These are phyloP conservation scores for Cucurbita pepo DNA, from an alignment of 306 rosid genomes.

Conservation along the genomic window DNA sequence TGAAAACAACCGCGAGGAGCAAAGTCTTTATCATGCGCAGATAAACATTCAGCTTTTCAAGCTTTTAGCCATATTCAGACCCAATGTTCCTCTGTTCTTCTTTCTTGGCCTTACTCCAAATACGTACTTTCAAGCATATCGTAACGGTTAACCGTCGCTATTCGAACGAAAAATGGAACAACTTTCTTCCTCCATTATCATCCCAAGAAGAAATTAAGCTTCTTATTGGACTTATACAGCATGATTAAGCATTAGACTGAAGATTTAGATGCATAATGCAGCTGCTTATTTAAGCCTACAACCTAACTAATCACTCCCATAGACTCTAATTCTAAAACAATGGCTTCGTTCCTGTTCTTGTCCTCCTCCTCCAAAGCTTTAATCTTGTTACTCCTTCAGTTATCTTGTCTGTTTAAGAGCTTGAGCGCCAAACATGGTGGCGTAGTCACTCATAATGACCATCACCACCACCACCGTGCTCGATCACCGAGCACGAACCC, in stretches of 20 bases:
- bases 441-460: neutral
- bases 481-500: constrained; percentile 21
- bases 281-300: constrained; percentile 21
- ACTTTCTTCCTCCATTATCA: constrained; percentile 18
- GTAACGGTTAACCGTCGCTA: constrained; percentile 54
- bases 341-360: constrained; percentile 31
- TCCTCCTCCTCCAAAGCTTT: constrained; percentile 13
- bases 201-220: constrained; percentile 12
- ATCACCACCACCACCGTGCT: constrained; percentile 8
- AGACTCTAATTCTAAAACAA: constrained; percentile 15
- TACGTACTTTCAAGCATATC: constrained; percentile 2
- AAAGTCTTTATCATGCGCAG: constrained; percentile 50
- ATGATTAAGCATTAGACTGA: constrained; percentile 46
- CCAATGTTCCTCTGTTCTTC: neutral
- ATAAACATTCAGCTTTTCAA: neutral
- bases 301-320: constrained; percentile 8
- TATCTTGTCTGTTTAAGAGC: constrained; percentile 27
- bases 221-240: constrained; percentile 17
- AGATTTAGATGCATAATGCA: constrained; percentile 11
- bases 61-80: neutral
- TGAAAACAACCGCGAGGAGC: constrained; percentile 58
- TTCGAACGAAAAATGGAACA: constrained; percentile 5
- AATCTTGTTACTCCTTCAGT: constrained; percentile 20
- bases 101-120: neutral
- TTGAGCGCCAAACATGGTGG: constrained; percentile 35